Evolutionary conservation across 208 protist species (phyloP), one percentile per base, ranked within the genome.

Genomic region (Wallacemonas collosoma): DNA sequence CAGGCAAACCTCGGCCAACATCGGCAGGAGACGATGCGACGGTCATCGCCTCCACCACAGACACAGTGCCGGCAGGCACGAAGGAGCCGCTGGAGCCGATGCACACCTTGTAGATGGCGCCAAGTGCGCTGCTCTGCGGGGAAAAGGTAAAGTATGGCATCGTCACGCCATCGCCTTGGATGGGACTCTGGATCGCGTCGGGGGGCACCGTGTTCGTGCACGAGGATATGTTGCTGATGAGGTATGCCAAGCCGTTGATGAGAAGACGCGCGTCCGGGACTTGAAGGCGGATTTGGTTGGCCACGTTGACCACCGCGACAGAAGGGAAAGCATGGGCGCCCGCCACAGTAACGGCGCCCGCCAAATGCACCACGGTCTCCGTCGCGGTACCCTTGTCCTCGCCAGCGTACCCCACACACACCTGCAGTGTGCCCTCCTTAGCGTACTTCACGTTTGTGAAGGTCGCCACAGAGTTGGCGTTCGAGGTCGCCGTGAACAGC

Each of bases 391-490:
- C 71, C 15, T 80, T 73, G 5, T 51, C 15, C 67, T 78, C 83
- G 5, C 82, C 85, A 1, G 48, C 53, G 79, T 90, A 93, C 26
- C 77, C 85, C 3, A 83, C 88, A 76, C 88, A 93, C 15, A 90
- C 66, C 3, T 66, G 56, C 26, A 93, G 73, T 7, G 51, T 60
- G 9, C 60, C 75, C 3, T 35, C n/a, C 40, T 40, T 54, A 9
- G 1, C 45, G 70, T 78, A 72, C 5, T 57, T 64, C 3, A 90
- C 26, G 7, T 17, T 50, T 2, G 76, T 8, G 2, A 77, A 38
- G 17, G 73, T 75, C 14, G 73, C 82, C n/a, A 63, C 58, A 2
- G 79, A 81, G 47, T 62, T 71, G 35, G 64, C 54, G 73, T 73
- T 76, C 15, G 83, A 83, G 38, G 63, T 74, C 41, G 73, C 64